Conservation (phyloP, 139 green algal genomes). For the Micractinium sp. region DNA sequence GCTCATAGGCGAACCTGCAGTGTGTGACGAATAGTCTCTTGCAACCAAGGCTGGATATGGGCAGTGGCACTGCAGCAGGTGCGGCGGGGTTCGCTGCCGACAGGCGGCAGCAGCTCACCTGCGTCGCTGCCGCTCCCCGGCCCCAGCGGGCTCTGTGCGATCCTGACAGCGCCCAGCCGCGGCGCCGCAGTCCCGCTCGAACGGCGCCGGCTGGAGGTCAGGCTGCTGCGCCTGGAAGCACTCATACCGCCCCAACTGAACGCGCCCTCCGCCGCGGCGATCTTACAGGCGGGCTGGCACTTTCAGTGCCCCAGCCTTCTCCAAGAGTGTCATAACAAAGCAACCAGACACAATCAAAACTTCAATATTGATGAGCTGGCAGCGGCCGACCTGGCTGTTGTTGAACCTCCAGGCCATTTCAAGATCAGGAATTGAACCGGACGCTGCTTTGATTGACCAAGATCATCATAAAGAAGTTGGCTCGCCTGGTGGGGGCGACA, state of each 20-base stretch:
- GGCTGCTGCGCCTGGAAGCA: background rate
- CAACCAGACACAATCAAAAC: too few relatives aligned
- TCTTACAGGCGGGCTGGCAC: too few relatives aligned
- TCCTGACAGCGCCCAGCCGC: constrained; percentile 8
- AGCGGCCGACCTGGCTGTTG: too few relatives aligned
- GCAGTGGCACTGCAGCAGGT: background rate
- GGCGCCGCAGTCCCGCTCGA: background rate
- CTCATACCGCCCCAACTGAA: too few relatives aligned
- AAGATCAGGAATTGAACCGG: too few relatives aligned
- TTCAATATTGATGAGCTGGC: too few relatives aligned
- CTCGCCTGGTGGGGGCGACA: background rate
- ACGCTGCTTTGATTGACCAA: too few relatives aligned
- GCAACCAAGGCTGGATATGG: background rate
- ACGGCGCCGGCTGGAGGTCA: background rate
- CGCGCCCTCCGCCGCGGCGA: too few relatives aligned
- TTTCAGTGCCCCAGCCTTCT: too few relatives aligned
- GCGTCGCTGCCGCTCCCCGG: background rate
- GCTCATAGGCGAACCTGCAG: constrained; percentile 9
- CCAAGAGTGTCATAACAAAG: too few relatives aligned
- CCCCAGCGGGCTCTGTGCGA: constrained; percentile 11
- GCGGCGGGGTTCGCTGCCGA: background rate
- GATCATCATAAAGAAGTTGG: too few relatives aligned
- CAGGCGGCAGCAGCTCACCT: background rate
- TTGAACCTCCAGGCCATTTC: too few relatives aligned
- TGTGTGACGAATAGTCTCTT: background rate